Evolutionary conservation across 768 basidiomycete species (phyloP), one percentile per base, ranked within the genome.

Genomic region (Leccinellum luteum): DNA sequence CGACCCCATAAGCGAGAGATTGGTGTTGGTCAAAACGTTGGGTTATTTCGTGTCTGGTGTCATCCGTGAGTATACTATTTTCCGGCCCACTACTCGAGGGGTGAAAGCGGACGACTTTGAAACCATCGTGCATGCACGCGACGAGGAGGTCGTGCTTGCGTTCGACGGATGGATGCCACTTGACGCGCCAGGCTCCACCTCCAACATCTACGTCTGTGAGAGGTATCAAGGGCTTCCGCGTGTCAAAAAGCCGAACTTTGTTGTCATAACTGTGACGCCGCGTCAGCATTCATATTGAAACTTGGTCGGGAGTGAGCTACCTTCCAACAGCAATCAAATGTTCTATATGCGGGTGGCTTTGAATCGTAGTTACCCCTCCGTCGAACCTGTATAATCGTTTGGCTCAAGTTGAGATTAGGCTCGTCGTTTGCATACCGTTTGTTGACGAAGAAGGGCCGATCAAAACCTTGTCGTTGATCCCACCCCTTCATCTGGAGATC

Each of bases 61-160:
- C 69, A 31, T 60, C 59, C 30, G 47, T 48, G 31, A 56, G 48
- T n/a, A 62, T 45, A 3, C 52, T 45, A 14, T 27, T 47, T 21
- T 47, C 59, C 12, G 23, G 9, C 14, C 48, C 52, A 30, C 53
- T 15, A 32, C 17, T 52, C 35, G 32, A 53, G 35, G 64, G 62
- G 27, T 56, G 54, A 43, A 69, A 68, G 54, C 55, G 73, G 57
- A 91, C 70, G 6, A 96, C 78, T 68, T 97, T 97, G 81, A 93
- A 95, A 10, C 96, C 95, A 60, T 94, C 94, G 68, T 96, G 95
- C 97, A 98, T 99, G 67, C 91, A 94, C 0, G 95, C 97, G n/a
- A 94, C 85, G 19, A 98, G 81, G 2, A 98, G 78, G 66, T 95
- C 90, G 35, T 81, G 66, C 60, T 79, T 81, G 47, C 94, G 81